Evolutionary conservation across 176 grass and related monocot species (phyloP).

Genomic region (Triticum monococcum): DNA sequence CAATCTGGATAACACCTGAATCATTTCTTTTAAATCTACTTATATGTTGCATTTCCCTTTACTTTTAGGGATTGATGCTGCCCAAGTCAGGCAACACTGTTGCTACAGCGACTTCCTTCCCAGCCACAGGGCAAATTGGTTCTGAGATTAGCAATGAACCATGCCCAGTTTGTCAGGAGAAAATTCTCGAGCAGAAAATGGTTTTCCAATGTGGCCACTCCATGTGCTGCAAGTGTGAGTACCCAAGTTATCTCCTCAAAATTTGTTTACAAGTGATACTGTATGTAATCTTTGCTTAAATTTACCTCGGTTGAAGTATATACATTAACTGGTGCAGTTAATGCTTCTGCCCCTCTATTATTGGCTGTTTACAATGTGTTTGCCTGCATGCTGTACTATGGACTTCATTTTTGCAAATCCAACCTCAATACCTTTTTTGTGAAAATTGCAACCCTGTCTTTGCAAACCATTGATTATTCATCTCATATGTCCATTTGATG

Average conservation of each 20-base stretch:
- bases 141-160: constrained; percentile 55
- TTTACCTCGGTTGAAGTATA: constrained; percentile 25
- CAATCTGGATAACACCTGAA: background rate
- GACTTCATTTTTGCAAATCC: background rate
- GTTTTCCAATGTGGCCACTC: constrained; percentile 94
- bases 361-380: constrained; percentile 10
- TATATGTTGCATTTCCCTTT: constrained; percentile 23
- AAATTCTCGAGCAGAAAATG: constrained; percentile 77
- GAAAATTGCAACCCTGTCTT: constrained; percentile 13
- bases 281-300: background rate
- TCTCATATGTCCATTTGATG: constrained; percentile 16
- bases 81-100: constrained; percentile 34
- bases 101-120: constrained; percentile 36
- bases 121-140: constrained; percentile 31
- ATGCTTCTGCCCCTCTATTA: background rate
- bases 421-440: background rate
- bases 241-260: constrained; percentile 29
- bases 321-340: constrained; percentile 21
- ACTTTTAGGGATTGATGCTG: constrained; percentile 58
- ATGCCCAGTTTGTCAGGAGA: constrained; percentile 93
- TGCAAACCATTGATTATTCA: constrained; percentile 15
- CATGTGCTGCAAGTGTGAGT: constrained; percentile 96
- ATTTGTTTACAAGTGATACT: constrained; percentile 4
- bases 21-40: constrained; percentile 25
- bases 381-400: background rate